Evolutionary conservation across 176 grass and related monocot genomes (phyloP).

Genomic region (Carex parvula): DNA sequence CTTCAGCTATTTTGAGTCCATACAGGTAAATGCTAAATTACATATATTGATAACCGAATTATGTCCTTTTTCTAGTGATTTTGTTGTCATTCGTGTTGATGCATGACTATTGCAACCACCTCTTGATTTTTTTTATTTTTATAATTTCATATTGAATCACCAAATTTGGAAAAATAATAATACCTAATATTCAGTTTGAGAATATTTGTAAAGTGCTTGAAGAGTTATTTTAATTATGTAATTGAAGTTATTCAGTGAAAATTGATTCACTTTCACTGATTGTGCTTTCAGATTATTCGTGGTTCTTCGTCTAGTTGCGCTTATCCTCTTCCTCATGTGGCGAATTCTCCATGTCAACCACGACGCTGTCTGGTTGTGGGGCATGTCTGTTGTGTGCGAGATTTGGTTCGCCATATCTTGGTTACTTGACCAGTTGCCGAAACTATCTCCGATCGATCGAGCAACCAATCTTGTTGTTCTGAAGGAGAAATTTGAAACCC

Average conservation of each 20-base stretch:
- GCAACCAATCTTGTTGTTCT: constrained; percentile 59
- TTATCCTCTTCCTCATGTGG: constrained; percentile 75
- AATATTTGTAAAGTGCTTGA: not conserved
- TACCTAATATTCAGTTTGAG: no score
- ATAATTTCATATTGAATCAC: not conserved
- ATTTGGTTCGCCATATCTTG: constrained; percentile 93
- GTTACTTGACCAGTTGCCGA: constrained; percentile 87
- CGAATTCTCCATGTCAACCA: constrained; percentile 65
- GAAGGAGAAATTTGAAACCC: constrained; percentile 57
- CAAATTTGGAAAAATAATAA: not conserved
- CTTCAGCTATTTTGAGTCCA: constrained; percentile 17
- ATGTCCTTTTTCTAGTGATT: not conserved
- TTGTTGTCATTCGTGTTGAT: not conserved
- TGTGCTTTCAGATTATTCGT: constrained; percentile 62
- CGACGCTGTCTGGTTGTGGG: constrained; percentile 89
- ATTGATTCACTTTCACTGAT: not conserved
- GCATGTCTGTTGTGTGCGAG: constrained; percentile 80
- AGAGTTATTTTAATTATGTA: not conserved
- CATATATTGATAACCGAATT: not conserved
- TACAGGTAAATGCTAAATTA: constrained; percentile 20
- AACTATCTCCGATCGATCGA: constrained; percentile 82
- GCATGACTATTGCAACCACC: not conserved
- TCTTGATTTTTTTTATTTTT: not conserved
- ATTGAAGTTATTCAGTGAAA: not conserved
- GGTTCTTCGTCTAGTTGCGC: constrained; percentile 57